A percentile compares a stretch with the other conserved stretches of the same genome.
phyloP scores from a whole-genome alignment of 345 rosid species.

The Brassica incana region DNA sequence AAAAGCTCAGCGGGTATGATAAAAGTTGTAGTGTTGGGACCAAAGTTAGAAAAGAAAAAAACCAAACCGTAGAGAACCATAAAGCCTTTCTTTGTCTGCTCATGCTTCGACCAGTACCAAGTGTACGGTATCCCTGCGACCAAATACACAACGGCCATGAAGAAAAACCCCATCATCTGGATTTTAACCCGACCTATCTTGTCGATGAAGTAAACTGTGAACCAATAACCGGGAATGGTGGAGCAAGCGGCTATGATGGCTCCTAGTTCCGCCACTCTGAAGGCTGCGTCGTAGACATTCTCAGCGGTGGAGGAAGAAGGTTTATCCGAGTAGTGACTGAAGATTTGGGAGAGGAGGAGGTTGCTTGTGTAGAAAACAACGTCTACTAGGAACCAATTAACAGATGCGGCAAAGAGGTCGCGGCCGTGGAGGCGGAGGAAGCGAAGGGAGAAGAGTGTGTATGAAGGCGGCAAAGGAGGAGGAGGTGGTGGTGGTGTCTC shows the following conservation, averaged over 20 bases:
- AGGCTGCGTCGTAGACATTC: background rate
- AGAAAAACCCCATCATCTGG: constrained; percentile 62
- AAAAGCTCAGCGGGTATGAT: constrained; percentile 78
- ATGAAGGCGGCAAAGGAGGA: background rate
- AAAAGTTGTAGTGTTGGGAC: constrained; percentile 81
- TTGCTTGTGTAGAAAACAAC: background rate
- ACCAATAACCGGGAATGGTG: constrained; percentile 1
- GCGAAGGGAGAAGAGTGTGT: background rate
- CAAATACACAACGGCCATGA: constrained; percentile 58
- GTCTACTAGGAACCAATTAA: background rate
- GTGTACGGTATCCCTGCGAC: constrained; percentile 51
- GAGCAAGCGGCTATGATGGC: background rate
- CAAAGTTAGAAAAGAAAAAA: constrained; percentile 77
- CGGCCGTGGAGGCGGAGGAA: background rate
- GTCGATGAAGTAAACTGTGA: constrained; percentile 67
- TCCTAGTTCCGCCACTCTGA: background rate
- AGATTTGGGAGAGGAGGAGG: background rate
- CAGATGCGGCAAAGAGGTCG: background rate
- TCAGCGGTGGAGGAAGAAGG: background rate
- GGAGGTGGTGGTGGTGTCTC: background rate
- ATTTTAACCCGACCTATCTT: constrained; percentile 62
- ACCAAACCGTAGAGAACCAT: constrained; percentile 51
- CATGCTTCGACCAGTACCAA: constrained; percentile 33
- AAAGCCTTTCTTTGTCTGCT: constrained; percentile 41
- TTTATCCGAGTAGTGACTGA: background rate